Base-by-base conservation (phyloP, 2,329 filamentous ascomycete genomes). In the Phoma sp. region DNA sequence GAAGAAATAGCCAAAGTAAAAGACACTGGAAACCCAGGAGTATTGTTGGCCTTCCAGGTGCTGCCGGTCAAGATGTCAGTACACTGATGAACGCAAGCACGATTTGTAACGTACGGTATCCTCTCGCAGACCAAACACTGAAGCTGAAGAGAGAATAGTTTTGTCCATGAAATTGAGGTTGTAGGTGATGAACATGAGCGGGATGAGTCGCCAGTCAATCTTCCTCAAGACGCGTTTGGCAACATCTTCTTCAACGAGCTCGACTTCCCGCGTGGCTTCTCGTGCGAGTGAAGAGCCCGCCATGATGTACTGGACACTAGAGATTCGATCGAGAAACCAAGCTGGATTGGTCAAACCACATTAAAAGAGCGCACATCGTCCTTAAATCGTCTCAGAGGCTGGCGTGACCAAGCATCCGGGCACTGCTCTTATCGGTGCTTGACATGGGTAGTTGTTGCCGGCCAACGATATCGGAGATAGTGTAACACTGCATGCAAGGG, bases 141-240 rank as follows among this genome's bases (percentile, higher is more conserved):
- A 76, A 0, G 84, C 84, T 80, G 82, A 56, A 43, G 70, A 59
- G 58, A 70, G 43, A n/a, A 68, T 66, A 0, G 80, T 80, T 65
- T 87, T 87, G 69, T 87, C 85, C 77, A 87, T 84, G 53, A 86
- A 86, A 63, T 85, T 84, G 58, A 87, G 68, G 74, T 82, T 81
- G 63, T 87, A 87, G 0, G 81, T 85, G 37, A 81, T 60, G 56
- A 86, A 85, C 9, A 87, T 70, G 10, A 87, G 71, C 0, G 85
- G 83, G 5, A 87, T 80, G 9, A 87, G 72, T 12, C 74, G 74
- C 59, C 71, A 73, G 65, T 87, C 85, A 55, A 87, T 85, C 68
- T 85, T 85, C 24, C 78, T 74, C 45, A 86, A 54, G 3, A 85
- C 77, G 7, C 67, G 71, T 37, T 72, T 74, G 9, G 64, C 67